phyloP scores from a whole-genome alignment of 768 basidiomycete species.

The Hydnum rufescens region DNA sequence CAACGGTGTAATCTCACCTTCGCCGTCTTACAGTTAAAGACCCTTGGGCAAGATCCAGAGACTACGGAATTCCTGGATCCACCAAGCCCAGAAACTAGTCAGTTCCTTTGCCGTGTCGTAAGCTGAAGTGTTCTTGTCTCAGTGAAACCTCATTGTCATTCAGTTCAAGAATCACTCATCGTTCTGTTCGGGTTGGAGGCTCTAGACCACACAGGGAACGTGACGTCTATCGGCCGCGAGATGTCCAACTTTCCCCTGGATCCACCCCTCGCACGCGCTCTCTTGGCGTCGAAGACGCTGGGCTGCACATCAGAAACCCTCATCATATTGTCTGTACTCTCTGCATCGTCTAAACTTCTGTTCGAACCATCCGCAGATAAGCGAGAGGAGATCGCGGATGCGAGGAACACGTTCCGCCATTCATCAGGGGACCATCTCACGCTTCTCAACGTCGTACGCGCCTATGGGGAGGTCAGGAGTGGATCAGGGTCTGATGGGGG shows the following conservation, averaged over 20 bases:
- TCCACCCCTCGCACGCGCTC: constrained; percentile 54
- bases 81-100: constrained; percentile 57
- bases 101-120: too few relatives aligned
- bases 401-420: constrained; percentile 62
- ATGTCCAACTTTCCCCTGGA: constrained; percentile 94
- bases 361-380: constrained; percentile 38
- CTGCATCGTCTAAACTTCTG: constrained; percentile 65
- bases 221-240: constrained; percentile 56
- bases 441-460: constrained; percentile 61
- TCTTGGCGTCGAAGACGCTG: constrained; percentile 56
- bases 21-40: constrained; percentile 70
- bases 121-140: too few relatives aligned
- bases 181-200: constrained; percentile 61
- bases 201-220: constrained; percentile 36
- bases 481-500: constrained; percentile 7
- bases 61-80: constrained; percentile 76
- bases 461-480: constrained; percentile 46
- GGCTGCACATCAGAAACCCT: constrained; percentile 63
- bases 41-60: constrained; percentile 61
- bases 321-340: constrained; percentile 67
- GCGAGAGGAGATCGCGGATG: constrained; percentile 38
- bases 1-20: constrained; percentile 68
- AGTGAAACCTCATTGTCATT: not conserved
- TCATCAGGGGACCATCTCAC: constrained; percentile 82
- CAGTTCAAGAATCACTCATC: constrained; percentile 20